Conservation (phyloP, 306 rosid genomes). For the Delonix regia region DNA sequence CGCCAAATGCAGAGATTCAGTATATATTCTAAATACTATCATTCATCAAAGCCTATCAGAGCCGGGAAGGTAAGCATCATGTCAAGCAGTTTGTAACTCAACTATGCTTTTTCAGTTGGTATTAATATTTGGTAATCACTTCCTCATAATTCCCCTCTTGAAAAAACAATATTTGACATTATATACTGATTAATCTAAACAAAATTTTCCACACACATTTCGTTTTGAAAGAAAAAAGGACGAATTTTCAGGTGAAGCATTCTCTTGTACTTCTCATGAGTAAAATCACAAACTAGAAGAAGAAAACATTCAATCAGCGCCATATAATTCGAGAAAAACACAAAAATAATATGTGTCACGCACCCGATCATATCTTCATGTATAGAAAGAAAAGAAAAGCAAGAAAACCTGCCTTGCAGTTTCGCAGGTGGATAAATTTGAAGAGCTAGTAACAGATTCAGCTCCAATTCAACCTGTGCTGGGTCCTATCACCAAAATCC, state of each 20-base stretch:
- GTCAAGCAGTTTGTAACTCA: not conserved
- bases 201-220: not conserved
- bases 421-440: slow-evolving; percentile 76
- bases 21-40: not conserved
- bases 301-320: no score
- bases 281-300: not conserved
- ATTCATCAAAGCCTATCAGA: no score
- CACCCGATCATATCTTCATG: not conserved
- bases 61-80: no score
- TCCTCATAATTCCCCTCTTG: no score
- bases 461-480: slow-evolving; percentile 84
- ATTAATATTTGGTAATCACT: no score
- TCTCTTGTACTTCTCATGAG: not conserved
- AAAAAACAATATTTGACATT: not conserved
- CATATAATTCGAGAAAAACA: not conserved
- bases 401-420: slow-evolving; percentile 59
- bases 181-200: not conserved
- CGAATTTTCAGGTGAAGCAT: not conserved
- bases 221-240: no score
- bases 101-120: not conserved
- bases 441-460: slow-evolving; percentile 71
- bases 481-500: slow-evolving; percentile 62
- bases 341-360: not conserved
- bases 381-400: not conserved
- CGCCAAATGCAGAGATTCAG: not conserved